phyloP scores from a whole-genome alignment of 2,329 filamentous ascomycete genomes.

The Fusarium bactridioides region DNA sequence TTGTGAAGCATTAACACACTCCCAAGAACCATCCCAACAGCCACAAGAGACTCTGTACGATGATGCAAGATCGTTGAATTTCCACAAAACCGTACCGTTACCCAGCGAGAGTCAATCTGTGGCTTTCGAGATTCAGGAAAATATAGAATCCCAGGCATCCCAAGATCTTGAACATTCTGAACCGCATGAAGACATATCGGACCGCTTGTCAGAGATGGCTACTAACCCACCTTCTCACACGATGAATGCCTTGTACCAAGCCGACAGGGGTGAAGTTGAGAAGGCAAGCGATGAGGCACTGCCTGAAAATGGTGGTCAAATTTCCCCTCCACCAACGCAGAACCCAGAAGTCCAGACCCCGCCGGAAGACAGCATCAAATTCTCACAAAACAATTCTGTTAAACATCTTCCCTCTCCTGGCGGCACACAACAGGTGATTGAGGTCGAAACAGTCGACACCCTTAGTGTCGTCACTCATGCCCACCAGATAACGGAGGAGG shows the following conservation, averaged over 20 bases:
- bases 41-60: conserved; percentile 12
- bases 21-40: conserved; percentile 5
- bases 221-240: background rate
- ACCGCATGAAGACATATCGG: conserved; percentile 27
- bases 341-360: conserved; percentile 15
- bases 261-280: background rate
- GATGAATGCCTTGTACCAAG: background rate
- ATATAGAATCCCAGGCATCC: background rate
- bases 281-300: conserved; percentile 12
- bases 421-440: conserved; percentile 32
- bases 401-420: conserved; percentile 34
- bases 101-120: background rate
- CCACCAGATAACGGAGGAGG: conserved; percentile 27
- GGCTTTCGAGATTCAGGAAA: background rate
- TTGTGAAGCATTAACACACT: background rate
- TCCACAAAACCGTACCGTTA: background rate
- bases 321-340: conserved; percentile 38
- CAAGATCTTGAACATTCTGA: conserved; percentile 6
- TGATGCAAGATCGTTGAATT: background rate
- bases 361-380: conserved; percentile 12
- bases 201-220: conserved; percentile 6
- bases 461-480: conserved; percentile 5
- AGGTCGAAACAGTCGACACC: conserved; percentile 28
- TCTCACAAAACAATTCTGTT: conserved; percentile 10
- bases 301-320: conserved; percentile 21